Evolutionary conservation across 169 alveolate species (phyloP), one percentile per base, ranked within the genome.

Genomic region (Plasmodium ovale): DNA sequence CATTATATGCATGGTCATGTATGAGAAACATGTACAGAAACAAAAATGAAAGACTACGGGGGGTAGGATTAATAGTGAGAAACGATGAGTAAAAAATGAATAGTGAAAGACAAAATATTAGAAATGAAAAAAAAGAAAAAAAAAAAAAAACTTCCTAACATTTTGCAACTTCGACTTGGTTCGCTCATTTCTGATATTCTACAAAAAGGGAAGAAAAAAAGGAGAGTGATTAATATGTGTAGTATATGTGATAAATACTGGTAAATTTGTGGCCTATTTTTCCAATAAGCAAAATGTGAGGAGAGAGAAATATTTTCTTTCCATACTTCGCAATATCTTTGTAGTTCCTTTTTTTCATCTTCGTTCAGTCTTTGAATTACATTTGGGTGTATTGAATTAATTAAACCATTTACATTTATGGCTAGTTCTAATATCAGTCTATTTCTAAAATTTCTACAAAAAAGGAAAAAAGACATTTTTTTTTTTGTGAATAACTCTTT

Each of bases 381-480:
- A 69, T 64, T 82, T 25, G 90, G 84, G 42, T 82, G 90, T 49
- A 82, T 82, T 16, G 90, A 82, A 42, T 65, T 65, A 14, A 82
- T 82, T 33, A 82, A 35, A 9, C 90, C 90, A 59, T 82, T 82
- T 14, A 82, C 90, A 51, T 53, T 82, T 56, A 82, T 82, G 64
- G 90, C 90, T 69, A 82, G 37, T 82, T 82, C 90, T 69, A 82
- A 70, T 65, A 82, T 65, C 12, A 82, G 82, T 51, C 84, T 82
- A 23, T 82, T 82, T 82, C 90, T 65, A 25, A 82, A 82, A 56
- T 82, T 82, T 64, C 90, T 82, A 67, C 25, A 53, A 37, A 79
- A 29, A 27, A 21, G 47, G 19, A 23, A 33, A 53, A 31, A 71
- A 49, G 23, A 58, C 31, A 37, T 16, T 21, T 29, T 71, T 72